Evolutionary conservation across 495 filamentous ascomycete genomes (phyloP).

Genomic region (Penicillium simplicissimum): DNA sequence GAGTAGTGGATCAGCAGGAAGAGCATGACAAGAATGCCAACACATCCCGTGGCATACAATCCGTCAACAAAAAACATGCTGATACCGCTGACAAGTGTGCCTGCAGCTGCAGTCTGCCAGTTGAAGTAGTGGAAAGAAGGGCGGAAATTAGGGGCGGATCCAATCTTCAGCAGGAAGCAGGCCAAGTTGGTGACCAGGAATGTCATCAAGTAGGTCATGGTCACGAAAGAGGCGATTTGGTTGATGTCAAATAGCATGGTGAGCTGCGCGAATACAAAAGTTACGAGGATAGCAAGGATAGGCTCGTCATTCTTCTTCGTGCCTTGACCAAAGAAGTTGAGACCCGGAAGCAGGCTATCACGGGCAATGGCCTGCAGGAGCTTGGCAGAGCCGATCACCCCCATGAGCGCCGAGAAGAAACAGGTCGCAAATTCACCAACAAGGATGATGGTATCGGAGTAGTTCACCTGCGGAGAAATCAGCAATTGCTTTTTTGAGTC

Average conservation of each 20-base stretch:
- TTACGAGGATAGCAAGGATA: conserved; percentile 72
- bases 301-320: conserved; percentile 76
- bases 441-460: conserved; percentile 71
- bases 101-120: conserved; percentile 76
- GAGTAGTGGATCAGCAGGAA: conserved; percentile 85
- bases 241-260: conserved; percentile 86
- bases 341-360: conserved; percentile 76
- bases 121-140: conserved; percentile 88
- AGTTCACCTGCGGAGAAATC: conserved; percentile 54
- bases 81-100: conserved; percentile 69
- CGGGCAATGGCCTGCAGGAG: conserved; percentile 81
- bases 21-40: conserved; percentile 69
- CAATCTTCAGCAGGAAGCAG: conserved; percentile 84
- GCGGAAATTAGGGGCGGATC: conserved; percentile 90
- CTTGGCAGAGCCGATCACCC: conserved; percentile 85
- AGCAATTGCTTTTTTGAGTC: conserved; percentile 4
- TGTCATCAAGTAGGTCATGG: conserved; percentile 83
- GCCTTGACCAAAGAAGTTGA: conserved; percentile 74
- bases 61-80: conserved; percentile 93
- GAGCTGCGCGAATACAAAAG: conserved; percentile 72
- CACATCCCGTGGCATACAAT: conserved; percentile 73
- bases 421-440: conserved; percentile 80
- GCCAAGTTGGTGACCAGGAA: conserved; percentile 70
- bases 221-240: conserved; percentile 83
- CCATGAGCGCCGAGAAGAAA: conserved; percentile 86